Evolutionary conservation across 2,329 filamentous ascomycete genomes (phyloP).

Genomic region (Elsinoe necatrix): DNA sequence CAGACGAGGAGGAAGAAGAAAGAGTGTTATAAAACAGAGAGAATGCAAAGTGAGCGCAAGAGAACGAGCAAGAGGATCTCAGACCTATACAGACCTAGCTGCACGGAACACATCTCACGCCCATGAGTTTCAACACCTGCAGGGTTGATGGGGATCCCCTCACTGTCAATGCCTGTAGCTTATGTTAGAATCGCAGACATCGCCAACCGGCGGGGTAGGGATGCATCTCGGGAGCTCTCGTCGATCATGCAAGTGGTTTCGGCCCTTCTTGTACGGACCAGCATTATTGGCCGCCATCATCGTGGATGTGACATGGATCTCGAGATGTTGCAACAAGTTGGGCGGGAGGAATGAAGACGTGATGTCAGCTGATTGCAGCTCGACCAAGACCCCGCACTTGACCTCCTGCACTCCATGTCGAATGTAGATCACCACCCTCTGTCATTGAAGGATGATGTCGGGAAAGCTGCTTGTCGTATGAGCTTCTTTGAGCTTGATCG

Average conservation of each 20-base stretch:
- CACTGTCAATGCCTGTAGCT: not conserved
- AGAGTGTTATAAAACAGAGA: not conserved
- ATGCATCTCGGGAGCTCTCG: not conserved
- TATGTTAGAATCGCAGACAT: not conserved
- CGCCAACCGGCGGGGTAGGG: not conserved
- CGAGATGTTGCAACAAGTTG: not conserved
- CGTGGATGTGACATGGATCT: not conserved
- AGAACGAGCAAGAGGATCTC: not conserved
- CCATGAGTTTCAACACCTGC: not conserved
- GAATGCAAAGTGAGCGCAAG: not conserved
- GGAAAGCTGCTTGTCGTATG: not conserved
- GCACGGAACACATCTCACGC: not conserved
- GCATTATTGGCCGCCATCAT: not conserved
- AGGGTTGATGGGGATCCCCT: not conserved
- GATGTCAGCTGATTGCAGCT: not conserved
- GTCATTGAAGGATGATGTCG: not conserved
- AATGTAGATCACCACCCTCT: not conserved
- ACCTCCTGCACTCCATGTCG: not conserved
- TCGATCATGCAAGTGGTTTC: not conserved
- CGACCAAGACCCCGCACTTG: constrained; percentile 2
- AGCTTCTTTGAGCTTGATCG: not conserved
- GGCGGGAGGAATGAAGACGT: not conserved
- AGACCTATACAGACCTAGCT: not conserved
- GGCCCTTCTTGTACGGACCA: not conserved
- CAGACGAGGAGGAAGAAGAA: not conserved